Evolutionary conservation across 164 flowering plant genomes (phyloP).

Genomic region (Magnolia changhungtana): DNA sequence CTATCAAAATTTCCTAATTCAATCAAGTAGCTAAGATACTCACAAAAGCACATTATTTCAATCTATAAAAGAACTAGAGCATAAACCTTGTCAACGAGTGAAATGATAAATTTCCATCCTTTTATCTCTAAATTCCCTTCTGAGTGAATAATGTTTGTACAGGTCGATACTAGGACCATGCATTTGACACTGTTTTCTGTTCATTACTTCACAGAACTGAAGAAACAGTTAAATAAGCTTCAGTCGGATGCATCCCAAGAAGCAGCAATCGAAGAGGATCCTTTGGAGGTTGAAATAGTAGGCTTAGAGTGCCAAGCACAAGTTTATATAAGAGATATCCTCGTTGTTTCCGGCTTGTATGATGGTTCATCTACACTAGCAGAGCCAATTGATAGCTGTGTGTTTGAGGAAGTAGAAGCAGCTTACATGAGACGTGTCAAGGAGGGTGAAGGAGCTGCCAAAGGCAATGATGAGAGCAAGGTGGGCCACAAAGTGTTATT

Average conservation of each 20-base stretch:
- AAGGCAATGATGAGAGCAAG: constrained; percentile 29
- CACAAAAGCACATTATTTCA: background rate
- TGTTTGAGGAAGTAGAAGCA: constrained; percentile 75
- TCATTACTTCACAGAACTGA: constrained; percentile 48
- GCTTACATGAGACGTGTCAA: constrained; percentile 30
- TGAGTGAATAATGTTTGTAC: background rate
- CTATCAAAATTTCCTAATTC: background rate
- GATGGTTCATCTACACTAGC: constrained; percentile 40
- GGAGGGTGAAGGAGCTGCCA: constrained; percentile 20
- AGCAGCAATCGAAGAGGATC: constrained; percentile 29
- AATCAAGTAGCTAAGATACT: background rate
- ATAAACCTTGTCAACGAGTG: background rate
- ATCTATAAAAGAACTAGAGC: background rate
- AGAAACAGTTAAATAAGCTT: constrained; percentile 65
- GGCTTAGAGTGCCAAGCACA: constrained; percentile 49
- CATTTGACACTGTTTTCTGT: background rate
- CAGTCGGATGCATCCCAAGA: constrained; percentile 38
- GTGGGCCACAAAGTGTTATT: constrained; percentile 49
- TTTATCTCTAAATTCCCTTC: background rate
- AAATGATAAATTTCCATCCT: background rate
- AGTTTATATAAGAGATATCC: constrained; percentile 64
- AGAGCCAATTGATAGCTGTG: constrained; percentile 45
- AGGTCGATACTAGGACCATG: background rate
- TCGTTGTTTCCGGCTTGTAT: constrained; percentile 72
- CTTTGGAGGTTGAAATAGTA: constrained; percentile 29